Conservation (phyloP, 495 filamentous ascomycete species). For the Podospora conica region DNA sequence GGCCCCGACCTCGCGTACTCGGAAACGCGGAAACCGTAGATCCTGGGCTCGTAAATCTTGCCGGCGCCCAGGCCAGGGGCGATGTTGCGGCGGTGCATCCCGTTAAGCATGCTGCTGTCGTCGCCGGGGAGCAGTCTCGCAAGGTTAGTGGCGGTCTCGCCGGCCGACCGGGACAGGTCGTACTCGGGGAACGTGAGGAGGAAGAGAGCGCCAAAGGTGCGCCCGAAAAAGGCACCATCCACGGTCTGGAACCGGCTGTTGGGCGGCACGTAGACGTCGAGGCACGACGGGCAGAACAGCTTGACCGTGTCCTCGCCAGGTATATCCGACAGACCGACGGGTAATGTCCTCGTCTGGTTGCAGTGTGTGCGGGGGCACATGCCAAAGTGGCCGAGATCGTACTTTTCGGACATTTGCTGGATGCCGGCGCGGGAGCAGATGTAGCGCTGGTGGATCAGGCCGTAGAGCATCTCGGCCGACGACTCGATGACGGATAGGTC, state of each 20-base stretch:
- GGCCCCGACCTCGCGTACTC: slow-evolving; percentile 82
- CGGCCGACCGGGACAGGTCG: slow-evolving; percentile 58
- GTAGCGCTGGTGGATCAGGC: slow-evolving; percentile 95
- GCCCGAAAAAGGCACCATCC: slow-evolving; percentile 97
- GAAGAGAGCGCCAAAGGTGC: slow-evolving; percentile 88
- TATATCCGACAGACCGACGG: slow-evolving; percentile 86
- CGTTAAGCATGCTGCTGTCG: slow-evolving; percentile 63
- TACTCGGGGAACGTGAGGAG: slow-evolving; percentile 98
- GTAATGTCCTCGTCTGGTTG: slow-evolving; percentile 78
- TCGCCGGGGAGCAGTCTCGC: slow-evolving; percentile 21
- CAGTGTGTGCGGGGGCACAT: slow-evolving; percentile 87
- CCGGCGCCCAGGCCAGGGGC: slow-evolving; percentile 77
- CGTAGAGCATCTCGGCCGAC: slow-evolving; percentile 94
- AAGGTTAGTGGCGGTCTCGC: slow-evolving; percentile 39
- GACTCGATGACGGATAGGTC: slow-evolving; percentile 93
- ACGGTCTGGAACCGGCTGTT: slow-evolving; percentile 96
- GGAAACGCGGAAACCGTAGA: slow-evolving; percentile 92
- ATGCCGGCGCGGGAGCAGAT: slow-evolving; percentile 97
- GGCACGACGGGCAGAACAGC: slow-evolving; percentile 92
- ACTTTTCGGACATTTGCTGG: slow-evolving; percentile 98
- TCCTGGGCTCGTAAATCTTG: slow-evolving; percentile 87
- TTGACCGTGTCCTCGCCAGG: slow-evolving; percentile 97
- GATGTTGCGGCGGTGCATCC: slow-evolving; percentile 73
- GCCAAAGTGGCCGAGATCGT: slow-evolving; percentile 92
- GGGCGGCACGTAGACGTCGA: slow-evolving; percentile 94